These are phyloP conservation scores for Diophrys sp. DNA, from an alignment of 73 alveolate genomes.

Conservation along the genomic window DNA sequence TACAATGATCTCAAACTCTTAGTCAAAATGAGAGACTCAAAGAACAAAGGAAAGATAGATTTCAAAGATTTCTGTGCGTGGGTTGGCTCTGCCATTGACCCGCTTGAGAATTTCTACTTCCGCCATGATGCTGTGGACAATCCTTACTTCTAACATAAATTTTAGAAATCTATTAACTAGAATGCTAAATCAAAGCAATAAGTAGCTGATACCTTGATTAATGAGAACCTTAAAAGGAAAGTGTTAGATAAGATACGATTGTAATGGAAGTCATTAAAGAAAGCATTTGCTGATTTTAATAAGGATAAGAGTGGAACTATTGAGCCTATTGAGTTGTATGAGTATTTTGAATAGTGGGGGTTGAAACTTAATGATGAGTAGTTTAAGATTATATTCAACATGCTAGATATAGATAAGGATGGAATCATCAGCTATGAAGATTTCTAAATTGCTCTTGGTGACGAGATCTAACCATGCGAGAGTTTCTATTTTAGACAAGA, in stretches of 20 bases:
- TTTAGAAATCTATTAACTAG: slow-evolving; percentile 24
- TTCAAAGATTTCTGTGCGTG: slow-evolving; percentile 48
- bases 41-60: slow-evolving; percentile 24
- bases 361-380: slow-evolving; percentile 25
- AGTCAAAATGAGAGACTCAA: slow-evolving; percentile 23
- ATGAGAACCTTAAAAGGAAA: slow-evolving; percentile 12
- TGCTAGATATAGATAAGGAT: slow-evolving; percentile 50
- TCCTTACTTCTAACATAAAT: slow-evolving; percentile 38
- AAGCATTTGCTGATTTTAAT: slow-evolving; percentile 49
- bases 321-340: slow-evolving; percentile 19
- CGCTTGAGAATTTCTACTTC: slow-evolving; percentile 51
- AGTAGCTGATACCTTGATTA: slow-evolving; percentile 16
- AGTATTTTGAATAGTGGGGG: slow-evolving; percentile 51
- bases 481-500: slow-evolving; percentile 51
- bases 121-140: slow-evolving; percentile 54
- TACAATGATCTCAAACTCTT: slow-evolving; percentile 41
- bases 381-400: slow-evolving; percentile 22
- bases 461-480: slow-evolving; percentile 49
- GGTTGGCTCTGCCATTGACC: slow-evolving; percentile 59
- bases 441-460: slow-evolving; percentile 38
- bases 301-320: slow-evolving; percentile 37
- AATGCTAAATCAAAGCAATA: slow-evolving; percentile 19
- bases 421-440: slow-evolving; percentile 40
- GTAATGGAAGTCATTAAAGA: slow-evolving; percentile 42
- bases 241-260: slow-evolving; percentile 24